Percentiles rank a stretch among this genome's conserved stretches.
These are phyloP conservation scores for Porodaedalea pini DNA, from an alignment of 1,284 basidiomycete species.

Conservation along the genomic window DNA sequence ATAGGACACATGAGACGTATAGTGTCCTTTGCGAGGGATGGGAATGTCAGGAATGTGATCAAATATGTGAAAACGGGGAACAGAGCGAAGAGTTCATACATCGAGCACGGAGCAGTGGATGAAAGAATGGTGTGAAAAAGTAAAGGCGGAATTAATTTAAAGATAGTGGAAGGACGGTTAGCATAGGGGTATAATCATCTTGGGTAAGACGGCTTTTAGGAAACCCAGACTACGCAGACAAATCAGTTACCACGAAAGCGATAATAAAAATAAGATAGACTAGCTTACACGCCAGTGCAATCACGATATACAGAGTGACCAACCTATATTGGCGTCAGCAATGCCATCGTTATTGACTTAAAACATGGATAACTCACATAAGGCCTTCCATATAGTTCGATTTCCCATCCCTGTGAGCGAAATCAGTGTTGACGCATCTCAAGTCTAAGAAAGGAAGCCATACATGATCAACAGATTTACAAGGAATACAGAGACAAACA, in stretches of 20 bases:
- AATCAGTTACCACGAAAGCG: neutral
- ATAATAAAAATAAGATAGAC: neutral
- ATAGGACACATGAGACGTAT: no score
- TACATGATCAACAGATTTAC: constrained; percentile 77
- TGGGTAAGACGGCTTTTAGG: constrained; percentile 3
- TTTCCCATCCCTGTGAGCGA: constrained; percentile 60
- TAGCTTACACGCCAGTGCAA: constrained; percentile 36
- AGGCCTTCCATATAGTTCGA: constrained; percentile 88
- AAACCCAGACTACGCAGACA: constrained; percentile 16
- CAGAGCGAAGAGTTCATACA: no score
- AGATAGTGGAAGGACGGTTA: neutral
- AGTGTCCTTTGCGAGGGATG: no score
- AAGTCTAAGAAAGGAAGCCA: constrained; percentile 31
- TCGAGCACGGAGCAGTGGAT: no score
- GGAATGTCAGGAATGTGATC: no score
- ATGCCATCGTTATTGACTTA: neutral
- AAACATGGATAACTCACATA: constrained; percentile 40
- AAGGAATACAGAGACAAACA: constrained; percentile 83
- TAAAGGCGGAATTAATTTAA: neutral
- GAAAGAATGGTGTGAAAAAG: no score
- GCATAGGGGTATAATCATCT: neutral
- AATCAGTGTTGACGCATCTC: neutral
- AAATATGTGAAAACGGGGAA: no score
- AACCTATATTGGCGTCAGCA: constrained; percentile 31
- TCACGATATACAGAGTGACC: constrained; percentile 47